These are phyloP conservation scores for Clarireedia homoeocarpa DNA, from an alignment of 2,329 filamentous ascomycete species.

Conservation along the genomic window DNA sequence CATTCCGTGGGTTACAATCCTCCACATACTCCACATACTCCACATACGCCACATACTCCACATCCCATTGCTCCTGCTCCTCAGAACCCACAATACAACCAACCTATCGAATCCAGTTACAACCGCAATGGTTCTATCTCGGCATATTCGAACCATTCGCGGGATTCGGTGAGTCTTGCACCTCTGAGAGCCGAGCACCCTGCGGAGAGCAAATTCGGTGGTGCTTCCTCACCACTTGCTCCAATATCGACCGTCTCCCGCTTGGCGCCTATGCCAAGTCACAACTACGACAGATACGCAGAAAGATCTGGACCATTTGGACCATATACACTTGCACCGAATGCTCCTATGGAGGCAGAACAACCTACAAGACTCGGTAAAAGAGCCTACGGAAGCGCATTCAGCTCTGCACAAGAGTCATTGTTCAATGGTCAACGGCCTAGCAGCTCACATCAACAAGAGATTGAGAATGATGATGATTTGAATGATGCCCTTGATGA, in stretches of 20 bases:
- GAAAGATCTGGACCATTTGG: slow-evolving; percentile 16
- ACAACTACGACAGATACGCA: slow-evolving; percentile 10
- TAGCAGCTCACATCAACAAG: slow-evolving; percentile 21
- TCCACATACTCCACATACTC: not conserved
- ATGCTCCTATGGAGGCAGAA: slow-evolving; percentile 12
- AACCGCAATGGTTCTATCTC: not conserved
- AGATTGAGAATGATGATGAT: slow-evolving; percentile 18
- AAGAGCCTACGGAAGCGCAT: slow-evolving; percentile 22
- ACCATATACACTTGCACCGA: slow-evolving; percentile 14
- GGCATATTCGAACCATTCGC: not conserved
- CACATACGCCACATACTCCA: not conserved
- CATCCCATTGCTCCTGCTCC: not conserved
- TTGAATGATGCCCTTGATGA: not conserved
- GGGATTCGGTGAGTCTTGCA: slow-evolving; percentile 11
- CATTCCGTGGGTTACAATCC: slow-evolving; percentile 9
- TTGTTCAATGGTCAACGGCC: slow-evolving; percentile 38
- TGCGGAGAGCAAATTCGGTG: slow-evolving; percentile 16
- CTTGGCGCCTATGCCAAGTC: slow-evolving; percentile 4
- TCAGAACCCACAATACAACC: not conserved
- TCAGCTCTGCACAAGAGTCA: slow-evolving; percentile 25
- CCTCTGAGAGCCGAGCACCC: slow-evolving; percentile 12
- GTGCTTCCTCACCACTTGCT: slow-evolving; percentile 20
- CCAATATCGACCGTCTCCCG: slow-evolving; percentile 14
- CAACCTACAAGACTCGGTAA: slow-evolving; percentile 17
- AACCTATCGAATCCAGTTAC: not conserved